These are phyloP conservation scores for Theobroma grandiflorum DNA, from an alignment of 441 rosid species.

Conservation along the genomic window DNA sequence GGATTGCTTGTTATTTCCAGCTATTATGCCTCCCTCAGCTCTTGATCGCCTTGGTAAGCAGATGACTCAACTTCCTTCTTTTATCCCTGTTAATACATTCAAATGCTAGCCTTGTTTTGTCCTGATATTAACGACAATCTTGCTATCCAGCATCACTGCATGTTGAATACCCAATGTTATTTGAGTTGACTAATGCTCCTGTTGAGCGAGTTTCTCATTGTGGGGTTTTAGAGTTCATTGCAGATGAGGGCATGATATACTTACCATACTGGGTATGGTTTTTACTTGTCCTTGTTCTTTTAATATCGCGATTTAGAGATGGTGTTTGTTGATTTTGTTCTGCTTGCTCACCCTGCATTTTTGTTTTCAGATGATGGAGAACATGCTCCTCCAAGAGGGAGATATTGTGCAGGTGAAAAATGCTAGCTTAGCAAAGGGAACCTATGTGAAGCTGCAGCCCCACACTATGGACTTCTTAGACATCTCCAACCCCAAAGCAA, in stretches of 20 bases:
- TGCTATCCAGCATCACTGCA: conserved; percentile 59
- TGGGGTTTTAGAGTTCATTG: conserved; percentile 71
- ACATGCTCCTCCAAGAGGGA: conserved; percentile 61
- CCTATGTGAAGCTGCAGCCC: conserved; percentile 59
- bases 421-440: conserved; percentile 53
- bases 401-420: conserved; percentile 49
- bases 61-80: conserved; percentile 20
- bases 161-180: conserved; percentile 71
- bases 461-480: conserved; percentile 61
- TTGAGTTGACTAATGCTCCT: conserved; percentile 52
- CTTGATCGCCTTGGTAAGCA: conserved; percentile 69
- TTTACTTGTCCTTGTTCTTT: conserved; percentile 2
- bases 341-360: not conserved
- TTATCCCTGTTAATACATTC: not conserved
- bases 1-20: conserved; percentile 38
- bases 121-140: not conserved
- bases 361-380: conserved; percentile 58
- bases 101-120: not conserved
- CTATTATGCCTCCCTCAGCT: conserved; percentile 78
- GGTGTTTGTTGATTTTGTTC: not conserved
- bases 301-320: not conserved
- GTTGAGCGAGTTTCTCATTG: conserved; percentile 60
- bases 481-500: conserved; percentile 64
- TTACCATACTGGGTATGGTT: conserved; percentile 68
- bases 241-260: conserved; percentile 72